Evolutionary conservation across 1,284 basidiomycete genomes (phyloP).

Genomic region (Bjerkandera adusta): DNA sequence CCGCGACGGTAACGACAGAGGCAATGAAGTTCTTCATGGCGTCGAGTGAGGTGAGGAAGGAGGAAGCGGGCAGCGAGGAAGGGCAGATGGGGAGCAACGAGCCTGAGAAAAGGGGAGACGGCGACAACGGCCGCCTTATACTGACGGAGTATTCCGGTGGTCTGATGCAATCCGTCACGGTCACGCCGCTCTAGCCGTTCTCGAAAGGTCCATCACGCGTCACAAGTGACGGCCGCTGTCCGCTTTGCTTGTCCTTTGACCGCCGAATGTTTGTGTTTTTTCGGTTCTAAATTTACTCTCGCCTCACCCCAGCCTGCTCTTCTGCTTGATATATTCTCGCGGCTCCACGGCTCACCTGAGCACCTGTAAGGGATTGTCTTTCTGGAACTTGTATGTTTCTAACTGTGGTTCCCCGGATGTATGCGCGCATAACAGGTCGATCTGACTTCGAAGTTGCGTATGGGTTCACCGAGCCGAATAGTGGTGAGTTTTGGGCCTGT

Average conservation of each 20-base stretch:
- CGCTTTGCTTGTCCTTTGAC: neutral
- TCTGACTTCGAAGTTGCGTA: too few relatives aligned
- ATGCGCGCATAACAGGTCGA: too few relatives aligned
- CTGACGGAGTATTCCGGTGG: slow-evolving; percentile 5
- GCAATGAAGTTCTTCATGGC: slow-evolving; percentile 18
- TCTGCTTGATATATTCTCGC: too few relatives aligned
- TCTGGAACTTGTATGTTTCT: too few relatives aligned
- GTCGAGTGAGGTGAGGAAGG: slow-evolving; percentile 4
- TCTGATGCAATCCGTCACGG: slow-evolving; percentile 8
- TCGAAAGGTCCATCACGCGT: slow-evolving; percentile 7
- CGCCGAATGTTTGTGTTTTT: neutral
- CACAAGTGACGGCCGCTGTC: neutral
- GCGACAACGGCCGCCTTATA: slow-evolving; percentile 13
- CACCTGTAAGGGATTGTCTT: too few relatives aligned
- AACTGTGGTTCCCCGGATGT: too few relatives aligned
- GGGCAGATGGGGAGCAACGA: slow-evolving; percentile 14
- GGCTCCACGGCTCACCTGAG: too few relatives aligned
- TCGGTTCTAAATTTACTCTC: neutral
- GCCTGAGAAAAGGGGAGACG: slow-evolving; percentile 10
- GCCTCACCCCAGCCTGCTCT: too few relatives aligned
- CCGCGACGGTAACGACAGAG: slow-evolving; percentile 23
- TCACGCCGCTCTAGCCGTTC: slow-evolving; percentile 1
- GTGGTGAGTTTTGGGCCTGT: too few relatives aligned
- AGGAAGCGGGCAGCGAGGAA: slow-evolving; percentile 8
- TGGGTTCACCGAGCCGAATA: too few relatives aligned